Conservation (phyloP, 2,329 filamentous ascomycete species). For the Pseudogymnoascus sp. region DNA sequence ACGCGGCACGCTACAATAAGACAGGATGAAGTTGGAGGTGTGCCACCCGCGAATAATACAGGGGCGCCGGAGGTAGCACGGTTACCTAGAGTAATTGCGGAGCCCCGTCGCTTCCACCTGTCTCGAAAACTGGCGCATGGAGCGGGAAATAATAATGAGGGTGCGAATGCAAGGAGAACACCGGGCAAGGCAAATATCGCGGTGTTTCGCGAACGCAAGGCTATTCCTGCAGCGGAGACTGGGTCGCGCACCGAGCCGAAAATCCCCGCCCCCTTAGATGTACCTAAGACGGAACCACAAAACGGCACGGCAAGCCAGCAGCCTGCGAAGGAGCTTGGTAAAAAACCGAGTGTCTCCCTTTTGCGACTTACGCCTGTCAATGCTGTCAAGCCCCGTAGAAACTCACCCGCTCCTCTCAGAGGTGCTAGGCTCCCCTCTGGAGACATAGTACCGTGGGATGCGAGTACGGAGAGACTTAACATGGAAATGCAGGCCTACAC, state of each 20-base stretch:
- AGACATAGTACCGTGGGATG: constrained; percentile 32
- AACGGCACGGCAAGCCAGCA: constrained; percentile 21
- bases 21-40: not conserved
- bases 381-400: constrained; percentile 4
- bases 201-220: constrained; percentile 4
- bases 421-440: constrained; percentile 22
- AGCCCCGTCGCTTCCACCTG: constrained; percentile 48
- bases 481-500: constrained; percentile 52
- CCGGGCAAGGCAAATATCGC: not conserved
- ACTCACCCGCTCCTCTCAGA: constrained; percentile 15
- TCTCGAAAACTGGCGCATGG: constrained; percentile 38
- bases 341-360: not conserved
- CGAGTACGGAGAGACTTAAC: constrained; percentile 35
- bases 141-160: constrained; percentile 18
- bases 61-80: not conserved
- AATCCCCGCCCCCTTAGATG: not conserved
- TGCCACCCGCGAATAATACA: constrained; percentile 1
- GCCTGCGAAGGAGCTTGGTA: constrained; percentile 32
- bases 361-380: constrained; percentile 1
- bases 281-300: constrained; percentile 9
- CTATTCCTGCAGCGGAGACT: constrained; percentile 1
- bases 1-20: not conserved
- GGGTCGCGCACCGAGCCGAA: not conserved
- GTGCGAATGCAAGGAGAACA: constrained; percentile 6
- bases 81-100: constrained; percentile 3